Evolutionary conservation across 208 protist genomes (phyloP).

Genomic region (Acanthamoeba lugdunensis): DNA sequence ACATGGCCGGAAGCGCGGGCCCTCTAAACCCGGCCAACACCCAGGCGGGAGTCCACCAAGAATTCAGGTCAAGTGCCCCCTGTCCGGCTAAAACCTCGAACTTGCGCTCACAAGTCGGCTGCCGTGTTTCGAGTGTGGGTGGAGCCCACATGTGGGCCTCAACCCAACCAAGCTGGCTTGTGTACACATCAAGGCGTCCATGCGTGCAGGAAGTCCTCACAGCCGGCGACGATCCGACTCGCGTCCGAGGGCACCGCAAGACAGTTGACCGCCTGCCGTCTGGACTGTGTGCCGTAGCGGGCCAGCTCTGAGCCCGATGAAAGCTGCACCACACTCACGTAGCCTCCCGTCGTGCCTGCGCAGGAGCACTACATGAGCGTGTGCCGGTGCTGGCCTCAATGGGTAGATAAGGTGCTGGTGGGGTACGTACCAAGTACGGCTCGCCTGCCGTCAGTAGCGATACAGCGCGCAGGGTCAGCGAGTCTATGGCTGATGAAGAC

Average conservation of each 20-base stretch:
- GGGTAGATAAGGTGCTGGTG: no score
- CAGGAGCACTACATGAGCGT: background rate
- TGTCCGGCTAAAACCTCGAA: no score
- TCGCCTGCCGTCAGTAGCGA: constrained; percentile 42
- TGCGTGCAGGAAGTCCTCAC: background rate
- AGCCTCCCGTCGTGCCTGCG: constrained; percentile 16
- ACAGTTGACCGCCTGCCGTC: background rate
- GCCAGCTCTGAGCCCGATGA: background rate
- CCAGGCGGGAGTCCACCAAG: background rate
- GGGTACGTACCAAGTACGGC: background rate
- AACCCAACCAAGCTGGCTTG: no score
- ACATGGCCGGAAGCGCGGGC: background rate
- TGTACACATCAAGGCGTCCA: background rate
- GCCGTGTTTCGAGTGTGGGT: no score
- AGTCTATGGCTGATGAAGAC: background rate
- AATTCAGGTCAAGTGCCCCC: background rate
- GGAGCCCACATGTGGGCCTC: no score
- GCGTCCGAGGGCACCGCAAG: background rate
- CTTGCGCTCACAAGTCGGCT: no score
- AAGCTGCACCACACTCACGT: constrained; percentile 16
- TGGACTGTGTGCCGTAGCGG: background rate
- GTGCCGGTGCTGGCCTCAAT: no score
- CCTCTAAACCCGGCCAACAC: background rate
- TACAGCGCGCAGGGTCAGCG: background rate
- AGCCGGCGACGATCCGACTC: constrained; percentile 1